Evolutionary conservation across 495 filamentous ascomycete genomes (phyloP).

Genomic region (Penicillium malachiteum): DNA sequence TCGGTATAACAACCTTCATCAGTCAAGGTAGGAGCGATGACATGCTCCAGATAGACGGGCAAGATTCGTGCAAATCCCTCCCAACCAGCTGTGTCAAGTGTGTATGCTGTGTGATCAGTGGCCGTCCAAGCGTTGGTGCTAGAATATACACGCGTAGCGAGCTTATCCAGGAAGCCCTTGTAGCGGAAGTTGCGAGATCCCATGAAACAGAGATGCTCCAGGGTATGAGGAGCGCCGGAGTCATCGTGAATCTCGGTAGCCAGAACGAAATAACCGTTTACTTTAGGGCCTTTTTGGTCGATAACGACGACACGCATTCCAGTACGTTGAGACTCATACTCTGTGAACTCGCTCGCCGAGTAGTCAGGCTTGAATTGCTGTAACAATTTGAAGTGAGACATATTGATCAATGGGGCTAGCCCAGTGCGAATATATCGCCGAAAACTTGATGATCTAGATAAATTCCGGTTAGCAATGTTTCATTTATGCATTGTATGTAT

Average conservation of each 20-base stretch:
- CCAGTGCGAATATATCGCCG: conserved; percentile 24
- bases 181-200: conserved; percentile 91
- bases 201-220: conserved; percentile 98
- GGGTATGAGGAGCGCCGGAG: conserved; percentile 90
- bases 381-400: conserved; percentile 73
- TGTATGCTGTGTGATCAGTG: conserved; percentile 96
- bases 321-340: conserved; percentile 83
- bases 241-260: conserved; percentile 98
- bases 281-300: conserved; percentile 87
- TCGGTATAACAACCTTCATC: conserved; percentile 94
- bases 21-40: conserved; percentile 85
- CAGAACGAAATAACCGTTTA: conserved; percentile 90
- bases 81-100: conserved; percentile 91
- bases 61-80: conserved; percentile 92
- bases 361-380: conserved; percentile 88
- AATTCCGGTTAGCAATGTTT: conserved; percentile 12
- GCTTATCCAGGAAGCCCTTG: conserved; percentile 91
- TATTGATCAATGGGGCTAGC: conserved; percentile 31
- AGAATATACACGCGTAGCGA: conserved; percentile 90
- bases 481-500: not conserved
- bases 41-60: conserved; percentile 93
- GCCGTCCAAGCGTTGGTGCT: conserved; percentile 93
- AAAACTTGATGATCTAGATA: conserved; percentile 19
- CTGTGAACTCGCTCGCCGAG: conserved; percentile 77
- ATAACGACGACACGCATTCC: conserved; percentile 93